These are phyloP conservation scores for Solanum clarkiae DNA, from an alignment of 257 asterid species.

Conservation along the genomic window DNA sequence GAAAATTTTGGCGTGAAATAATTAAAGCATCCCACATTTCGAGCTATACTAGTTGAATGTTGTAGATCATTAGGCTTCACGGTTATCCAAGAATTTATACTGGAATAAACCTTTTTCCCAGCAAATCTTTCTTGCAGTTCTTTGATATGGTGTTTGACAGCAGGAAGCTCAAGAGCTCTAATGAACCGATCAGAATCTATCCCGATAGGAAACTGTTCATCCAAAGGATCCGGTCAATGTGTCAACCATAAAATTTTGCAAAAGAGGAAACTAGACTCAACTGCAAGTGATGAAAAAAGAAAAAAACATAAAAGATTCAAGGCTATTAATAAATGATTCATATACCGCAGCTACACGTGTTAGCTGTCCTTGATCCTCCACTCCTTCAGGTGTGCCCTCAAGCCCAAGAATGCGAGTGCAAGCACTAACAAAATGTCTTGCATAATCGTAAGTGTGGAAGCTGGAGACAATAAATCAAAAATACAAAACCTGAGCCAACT, in stretches of 20 bases:
- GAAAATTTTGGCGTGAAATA: background rate
- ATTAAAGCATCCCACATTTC: background rate
- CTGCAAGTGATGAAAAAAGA: background rate
- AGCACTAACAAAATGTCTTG: constrained; percentile 88
- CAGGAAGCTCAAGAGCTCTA: constrained; percentile 74
- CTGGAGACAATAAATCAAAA: constrained; percentile 16
- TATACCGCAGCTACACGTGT: constrained; percentile 92
- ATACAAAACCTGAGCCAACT: background rate
- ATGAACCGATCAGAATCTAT: constrained; percentile 85
- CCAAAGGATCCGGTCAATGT: constrained; percentile 3
- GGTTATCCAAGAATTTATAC: background rate
- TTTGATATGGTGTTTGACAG: constrained; percentile 55
- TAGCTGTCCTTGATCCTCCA: constrained; percentile 86
- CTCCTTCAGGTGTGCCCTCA: constrained; percentile 95
- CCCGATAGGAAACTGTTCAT: constrained; percentile 86
- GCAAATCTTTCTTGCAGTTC: constrained; percentile 80
- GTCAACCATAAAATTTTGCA: constrained; percentile 1
- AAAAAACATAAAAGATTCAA: background rate
- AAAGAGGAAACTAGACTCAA: background rate
- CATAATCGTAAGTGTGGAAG: constrained; percentile 87
- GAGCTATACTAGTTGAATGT: background rate
- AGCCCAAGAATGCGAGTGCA: constrained; percentile 93
- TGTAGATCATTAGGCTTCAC: background rate
- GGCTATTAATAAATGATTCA: background rate
- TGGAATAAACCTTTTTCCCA: constrained; percentile 54